Conservation (phyloP, 2,329 filamentous ascomycete species). For the Raffaelea arxii region DNA sequence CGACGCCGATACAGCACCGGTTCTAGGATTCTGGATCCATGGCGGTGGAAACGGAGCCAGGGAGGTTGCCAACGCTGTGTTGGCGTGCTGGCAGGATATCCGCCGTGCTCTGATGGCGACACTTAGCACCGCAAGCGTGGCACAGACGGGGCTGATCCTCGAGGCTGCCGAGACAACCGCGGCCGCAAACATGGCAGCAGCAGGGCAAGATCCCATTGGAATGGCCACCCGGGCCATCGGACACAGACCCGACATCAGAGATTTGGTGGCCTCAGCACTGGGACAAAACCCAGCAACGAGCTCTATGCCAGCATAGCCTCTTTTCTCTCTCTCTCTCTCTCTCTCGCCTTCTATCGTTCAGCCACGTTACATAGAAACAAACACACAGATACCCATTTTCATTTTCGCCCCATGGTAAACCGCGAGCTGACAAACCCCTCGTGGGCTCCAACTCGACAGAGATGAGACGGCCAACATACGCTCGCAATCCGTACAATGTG, state of each 20-base stretch:
- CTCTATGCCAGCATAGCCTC: no score
- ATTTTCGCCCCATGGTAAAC: no score
- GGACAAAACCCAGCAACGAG: no score
- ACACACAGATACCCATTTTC: no score
- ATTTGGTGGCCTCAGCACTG: conserved; percentile 20
- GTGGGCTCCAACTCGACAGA: no score
- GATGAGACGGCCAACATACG: no score
- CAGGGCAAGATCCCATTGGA: conserved; percentile 15
- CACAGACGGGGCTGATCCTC: conserved; percentile 5
- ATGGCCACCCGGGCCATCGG: conserved; percentile 35
- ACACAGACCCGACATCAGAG: conserved; percentile 32
- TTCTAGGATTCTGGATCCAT: conserved; percentile 47
- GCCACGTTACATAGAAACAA: no score
- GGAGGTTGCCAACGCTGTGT: conserved; percentile 23
- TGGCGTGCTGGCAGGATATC: conserved; percentile 28
- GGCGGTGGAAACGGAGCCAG: conserved; percentile 12
- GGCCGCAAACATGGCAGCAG: neutral
- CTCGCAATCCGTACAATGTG: no score
- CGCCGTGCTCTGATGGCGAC: conserved; percentile 11
- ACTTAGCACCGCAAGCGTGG: conserved; percentile 5
- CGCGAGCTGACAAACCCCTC: no score
- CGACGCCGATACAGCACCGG: conserved; percentile 17
- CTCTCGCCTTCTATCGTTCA: no score
- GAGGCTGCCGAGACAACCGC: conserved; percentile 4
- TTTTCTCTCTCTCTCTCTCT: no score